A percentile compares a stretch with the other conserved stretches of the same genome.
These are phyloP conservation scores for Komagataella pastoris DNA, from an alignment of 805 yeast genomes.

Conservation along the genomic window DNA sequence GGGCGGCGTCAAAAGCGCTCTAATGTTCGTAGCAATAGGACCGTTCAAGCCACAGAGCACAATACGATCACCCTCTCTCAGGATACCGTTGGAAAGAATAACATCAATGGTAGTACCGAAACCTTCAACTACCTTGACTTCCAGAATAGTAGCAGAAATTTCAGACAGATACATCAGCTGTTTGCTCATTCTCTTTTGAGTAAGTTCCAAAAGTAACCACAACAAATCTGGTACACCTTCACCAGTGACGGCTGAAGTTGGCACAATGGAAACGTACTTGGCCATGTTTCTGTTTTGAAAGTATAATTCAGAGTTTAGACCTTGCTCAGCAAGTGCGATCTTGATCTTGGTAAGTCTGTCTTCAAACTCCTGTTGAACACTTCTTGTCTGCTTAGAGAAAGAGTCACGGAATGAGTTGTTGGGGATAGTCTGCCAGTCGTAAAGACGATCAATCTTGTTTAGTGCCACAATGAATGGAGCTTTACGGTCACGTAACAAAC, in stretches of 20 bases:
- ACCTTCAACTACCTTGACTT: slow-evolving; percentile 97
- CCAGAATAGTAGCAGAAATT: slow-evolving; percentile 92
- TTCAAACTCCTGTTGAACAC: slow-evolving; percentile 88
- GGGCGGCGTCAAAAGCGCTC: slow-evolving; percentile 96
- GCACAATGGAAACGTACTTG: slow-evolving; percentile 90
- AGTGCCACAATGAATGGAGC: slow-evolving; percentile 97
- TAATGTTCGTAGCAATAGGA: slow-evolving; percentile 89
- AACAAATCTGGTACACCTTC: slow-evolving; percentile 99
- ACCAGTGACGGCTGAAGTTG: slow-evolving; percentile 98
- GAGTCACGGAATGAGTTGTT: slow-evolving; percentile 96
- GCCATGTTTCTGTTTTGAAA: slow-evolving; percentile 91
- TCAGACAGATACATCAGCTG: slow-evolving; percentile 92
- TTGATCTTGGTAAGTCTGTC: slow-evolving; percentile 76
- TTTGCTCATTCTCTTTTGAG: slow-evolving; percentile 97
- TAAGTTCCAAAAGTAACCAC: slow-evolving; percentile 87
- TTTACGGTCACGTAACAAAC: slow-evolving; percentile 86
- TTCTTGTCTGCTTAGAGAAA: slow-evolving; percentile 60
- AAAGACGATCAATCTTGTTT: slow-evolving; percentile 94
- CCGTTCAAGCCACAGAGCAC: slow-evolving; percentile 98
- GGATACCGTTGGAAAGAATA: slow-evolving; percentile 88
- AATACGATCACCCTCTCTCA: slow-evolving; percentile 89
- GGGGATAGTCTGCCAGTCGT: slow-evolving; percentile 85
- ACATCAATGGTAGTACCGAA: slow-evolving; percentile 98
- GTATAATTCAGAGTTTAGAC: slow-evolving; percentile 93
- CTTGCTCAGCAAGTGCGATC: slow-evolving; percentile 92